phyloP scores from a whole-genome alignment of 2,329 filamentous ascomycete species.

The Mycosphaerella sp. region DNA sequence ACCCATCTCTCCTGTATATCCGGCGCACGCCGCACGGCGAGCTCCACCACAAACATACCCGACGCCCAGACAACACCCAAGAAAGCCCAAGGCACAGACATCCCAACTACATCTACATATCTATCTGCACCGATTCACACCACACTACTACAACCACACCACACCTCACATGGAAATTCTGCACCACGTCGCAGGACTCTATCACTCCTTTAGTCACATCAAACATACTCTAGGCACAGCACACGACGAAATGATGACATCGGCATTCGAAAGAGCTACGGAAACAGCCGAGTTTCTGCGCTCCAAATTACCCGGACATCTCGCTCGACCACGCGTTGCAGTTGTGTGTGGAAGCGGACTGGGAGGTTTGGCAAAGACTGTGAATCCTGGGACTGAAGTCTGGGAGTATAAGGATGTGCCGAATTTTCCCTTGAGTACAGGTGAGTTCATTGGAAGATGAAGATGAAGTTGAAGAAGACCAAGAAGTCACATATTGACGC shows the following conservation, averaged over 20 bases:
- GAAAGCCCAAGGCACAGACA: neutral
- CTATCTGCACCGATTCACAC: no score
- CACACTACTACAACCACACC: neutral
- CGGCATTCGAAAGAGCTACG: conserved; percentile 40
- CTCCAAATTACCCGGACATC: conserved; percentile 46
- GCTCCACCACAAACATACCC: conserved; percentile 5
- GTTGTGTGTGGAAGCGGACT: conserved; percentile 61
- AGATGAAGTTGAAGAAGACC: neutral
- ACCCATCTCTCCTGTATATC: neutral
- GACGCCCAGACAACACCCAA: neutral
- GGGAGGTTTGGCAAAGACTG: conserved; percentile 54
- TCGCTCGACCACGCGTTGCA: conserved; percentile 50
- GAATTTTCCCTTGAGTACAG: conserved; percentile 55
- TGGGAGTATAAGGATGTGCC: conserved; percentile 56
- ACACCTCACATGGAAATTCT: conserved; percentile 21
- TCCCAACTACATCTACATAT: neutral
- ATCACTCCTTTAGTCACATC: conserved; percentile 32
- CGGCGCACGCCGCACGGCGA: conserved; percentile 7
- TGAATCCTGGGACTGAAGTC: conserved; percentile 47
- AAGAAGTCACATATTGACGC: neutral
- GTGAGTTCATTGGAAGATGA: conserved; percentile 37
- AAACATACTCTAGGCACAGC: conserved; percentile 28
- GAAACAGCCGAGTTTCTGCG: conserved; percentile 50
- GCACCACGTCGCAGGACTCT: conserved; percentile 31
- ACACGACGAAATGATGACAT: conserved; percentile 32